phyloP scores from a whole-genome alignment of 768 basidiomycete genomes.

The Mycena venus region DNA sequence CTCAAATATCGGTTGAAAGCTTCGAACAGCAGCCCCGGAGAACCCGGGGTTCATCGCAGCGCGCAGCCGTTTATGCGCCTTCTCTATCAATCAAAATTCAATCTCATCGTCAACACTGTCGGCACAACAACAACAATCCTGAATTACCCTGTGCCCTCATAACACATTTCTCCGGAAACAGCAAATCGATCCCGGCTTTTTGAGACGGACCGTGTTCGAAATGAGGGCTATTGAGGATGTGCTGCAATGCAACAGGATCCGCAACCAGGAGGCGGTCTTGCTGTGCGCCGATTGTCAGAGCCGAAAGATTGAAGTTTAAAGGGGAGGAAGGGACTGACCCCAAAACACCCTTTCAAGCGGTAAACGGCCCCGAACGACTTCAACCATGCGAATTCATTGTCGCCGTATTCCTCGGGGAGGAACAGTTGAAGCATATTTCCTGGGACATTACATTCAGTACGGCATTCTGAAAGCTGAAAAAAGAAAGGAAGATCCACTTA shows the following conservation, averaged over 20 bases:
- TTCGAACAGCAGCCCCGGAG: not conserved
- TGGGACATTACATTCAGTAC: not conserved
- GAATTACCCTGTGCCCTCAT: not conserved
- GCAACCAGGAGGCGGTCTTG: slow-evolving; percentile 5
- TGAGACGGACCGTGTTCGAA: not conserved
- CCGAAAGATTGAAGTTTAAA: no score
- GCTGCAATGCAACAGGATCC: slow-evolving; percentile 5
- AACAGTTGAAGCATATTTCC: slow-evolving; percentile 4
- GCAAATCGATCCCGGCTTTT: not conserved
- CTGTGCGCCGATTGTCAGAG: no score
- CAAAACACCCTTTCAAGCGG: slow-evolving; percentile 4
- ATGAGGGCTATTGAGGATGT: not conserved
- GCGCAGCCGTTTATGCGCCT: not conserved
- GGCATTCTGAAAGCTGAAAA: not conserved
- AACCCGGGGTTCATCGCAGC: slow-evolving; percentile 4
- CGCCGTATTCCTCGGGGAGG: not conserved
- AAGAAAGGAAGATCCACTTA: no score
- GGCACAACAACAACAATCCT: not conserved
- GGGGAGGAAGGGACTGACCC: no score
- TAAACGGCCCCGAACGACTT: not conserved
- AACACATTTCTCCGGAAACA: not conserved
- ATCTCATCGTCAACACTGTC: not conserved
- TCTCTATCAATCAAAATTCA: not conserved
- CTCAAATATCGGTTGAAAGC: not conserved
- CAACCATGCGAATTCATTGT: slow-evolving; percentile 13